Percentiles rank a stretch among this genome's conserved stretches.
phyloP scores from a whole-genome alignment of 495 filamentous ascomycete genomes.

The Delitschia confertaspora region DNA sequence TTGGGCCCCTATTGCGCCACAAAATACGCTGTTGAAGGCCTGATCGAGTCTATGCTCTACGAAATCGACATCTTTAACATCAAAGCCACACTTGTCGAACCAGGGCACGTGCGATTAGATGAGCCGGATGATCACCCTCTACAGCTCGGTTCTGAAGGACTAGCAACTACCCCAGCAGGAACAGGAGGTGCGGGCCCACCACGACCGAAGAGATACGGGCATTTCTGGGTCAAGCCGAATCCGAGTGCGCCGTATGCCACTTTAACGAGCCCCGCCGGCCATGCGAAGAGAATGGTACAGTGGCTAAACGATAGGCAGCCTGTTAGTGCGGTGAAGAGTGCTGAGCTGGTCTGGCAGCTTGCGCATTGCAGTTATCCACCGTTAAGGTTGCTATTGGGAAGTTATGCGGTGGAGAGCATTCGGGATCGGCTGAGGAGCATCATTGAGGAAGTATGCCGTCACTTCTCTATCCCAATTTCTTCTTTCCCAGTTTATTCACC shows the following conservation, averaged over 20 bases:
- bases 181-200: constrained; percentile 5
- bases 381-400: constrained; percentile 72
- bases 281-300: constrained; percentile 88
- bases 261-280: constrained; percentile 70
- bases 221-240: constrained; percentile 77
- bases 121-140: constrained; percentile 35
- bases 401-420: constrained; percentile 91
- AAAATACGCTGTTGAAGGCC: constrained; percentile 90
- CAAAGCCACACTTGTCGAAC: constrained; percentile 85
- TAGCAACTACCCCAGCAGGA: not conserved
- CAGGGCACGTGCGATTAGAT: constrained; percentile 77
- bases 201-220: constrained; percentile 51
- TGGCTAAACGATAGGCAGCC: constrained; percentile 91
- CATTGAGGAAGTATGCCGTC: constrained; percentile 78
- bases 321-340: constrained; percentile 83
- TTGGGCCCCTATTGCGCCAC: constrained; percentile 91
- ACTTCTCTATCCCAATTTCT: no score
- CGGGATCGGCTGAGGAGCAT: constrained; percentile 78
- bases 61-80: constrained; percentile 87
- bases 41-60: constrained; percentile 92
- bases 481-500: no score
- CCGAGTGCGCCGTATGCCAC: constrained; percentile 68
- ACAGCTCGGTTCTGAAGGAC: no score
- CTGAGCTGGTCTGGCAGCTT: constrained; percentile 94
- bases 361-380: constrained; percentile 90